Conservation (phyloP, 2,329 filamentous ascomycete genomes). For the Bipolaris bicolor region DNA sequence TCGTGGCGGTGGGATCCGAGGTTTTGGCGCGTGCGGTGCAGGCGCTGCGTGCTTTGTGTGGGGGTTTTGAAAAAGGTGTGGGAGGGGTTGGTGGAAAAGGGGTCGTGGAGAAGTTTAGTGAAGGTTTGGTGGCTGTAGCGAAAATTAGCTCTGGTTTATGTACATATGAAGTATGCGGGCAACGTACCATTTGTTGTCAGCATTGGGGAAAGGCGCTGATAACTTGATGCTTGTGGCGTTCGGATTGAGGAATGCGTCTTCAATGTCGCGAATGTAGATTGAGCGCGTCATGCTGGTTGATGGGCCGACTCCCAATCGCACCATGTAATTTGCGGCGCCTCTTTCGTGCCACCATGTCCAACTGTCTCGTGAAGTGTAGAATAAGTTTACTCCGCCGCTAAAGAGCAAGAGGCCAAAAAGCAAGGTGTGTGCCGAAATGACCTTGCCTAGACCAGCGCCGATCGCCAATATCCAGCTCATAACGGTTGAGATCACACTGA, state of each 20-base stretch:
- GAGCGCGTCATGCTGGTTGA: conserved; percentile 82
- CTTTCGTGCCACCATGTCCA: conserved; percentile 86
- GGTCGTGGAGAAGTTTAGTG: conserved; percentile 42
- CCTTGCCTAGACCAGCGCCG: conserved; percentile 69
- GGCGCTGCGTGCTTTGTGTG: conserved; percentile 54
- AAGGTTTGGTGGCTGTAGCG: conserved; percentile 44
- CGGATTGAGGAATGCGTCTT: conserved; percentile 61
- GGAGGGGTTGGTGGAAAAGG: conserved; percentile 22
- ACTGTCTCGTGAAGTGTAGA: conserved; percentile 75
- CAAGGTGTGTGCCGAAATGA: conserved; percentile 74
- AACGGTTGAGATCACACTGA: conserved; percentile 75
- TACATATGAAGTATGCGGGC: too few relatives aligned
- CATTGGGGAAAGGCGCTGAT: conserved; percentile 20
- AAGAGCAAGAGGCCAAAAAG: conserved; percentile 71
- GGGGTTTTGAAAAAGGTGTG: conserved; percentile 33
- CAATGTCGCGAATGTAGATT: conserved; percentile 82
- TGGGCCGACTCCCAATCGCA: conserved; percentile 76
- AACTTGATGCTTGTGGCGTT: conserved; percentile 40
- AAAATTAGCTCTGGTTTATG: conserved; percentile 11
- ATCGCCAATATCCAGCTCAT: conserved; percentile 77
- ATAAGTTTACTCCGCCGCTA: conserved; percentile 74
- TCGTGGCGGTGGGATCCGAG: conserved; percentile 88
- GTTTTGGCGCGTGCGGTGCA: conserved; percentile 80
- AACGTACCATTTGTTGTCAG: conserved; percentile 39
- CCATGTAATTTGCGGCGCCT: conserved; percentile 80